Percentiles rank a stretch among this genome's conserved stretches.
Evolutionary conservation across 805 yeast species (phyloP).

Genomic region (Nakazawaea populi): DNA sequence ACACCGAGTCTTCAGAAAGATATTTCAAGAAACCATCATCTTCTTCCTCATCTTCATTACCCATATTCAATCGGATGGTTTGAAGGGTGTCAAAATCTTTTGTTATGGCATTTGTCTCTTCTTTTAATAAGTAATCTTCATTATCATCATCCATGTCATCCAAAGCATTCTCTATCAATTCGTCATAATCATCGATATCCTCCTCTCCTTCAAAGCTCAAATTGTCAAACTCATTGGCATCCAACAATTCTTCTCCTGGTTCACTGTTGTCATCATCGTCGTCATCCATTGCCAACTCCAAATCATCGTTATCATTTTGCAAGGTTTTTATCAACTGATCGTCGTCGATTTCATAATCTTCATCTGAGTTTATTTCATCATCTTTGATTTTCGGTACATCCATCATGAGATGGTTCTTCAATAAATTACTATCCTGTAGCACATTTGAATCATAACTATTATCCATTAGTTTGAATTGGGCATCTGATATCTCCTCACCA

Average conservation of each 20-base stretch:
- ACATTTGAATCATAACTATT: constrained; percentile 39
- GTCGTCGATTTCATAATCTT: constrained; percentile 55
- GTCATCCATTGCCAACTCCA: constrained; percentile 29
- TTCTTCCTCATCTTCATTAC: constrained; percentile 22
- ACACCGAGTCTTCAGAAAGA: constrained; percentile 8
- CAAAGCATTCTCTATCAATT: constrained; percentile 41
- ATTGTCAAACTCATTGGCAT: constrained; percentile 11
- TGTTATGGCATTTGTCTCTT: constrained; percentile 37
- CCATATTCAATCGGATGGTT: constrained; percentile 14
- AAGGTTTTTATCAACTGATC: constrained; percentile 36
- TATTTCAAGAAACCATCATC: constrained; percentile 14
- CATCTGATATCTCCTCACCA: constrained; percentile 48
- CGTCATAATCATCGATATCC: constrained; percentile 33
- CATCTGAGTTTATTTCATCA: constrained; percentile 43
- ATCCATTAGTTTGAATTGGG: constrained; percentile 36
- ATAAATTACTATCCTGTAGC: constrained; percentile 17
- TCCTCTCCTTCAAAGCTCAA: constrained; percentile 41
- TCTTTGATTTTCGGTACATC: constrained; percentile 50
- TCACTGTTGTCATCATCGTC: constrained; percentile 21
- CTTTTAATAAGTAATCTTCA: constrained; percentile 28
- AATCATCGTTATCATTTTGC: constrained; percentile 31
- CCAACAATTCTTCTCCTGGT: constrained; percentile 11
- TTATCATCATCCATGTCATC: constrained; percentile 32
- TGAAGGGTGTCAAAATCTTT: constrained; percentile 26
- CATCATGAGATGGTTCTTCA: constrained; percentile 24